Evolutionary conservation across 257 asterid species (phyloP), one percentile per base, ranked within the genome.

Genomic region (Paraleonurus japonicus): DNA sequence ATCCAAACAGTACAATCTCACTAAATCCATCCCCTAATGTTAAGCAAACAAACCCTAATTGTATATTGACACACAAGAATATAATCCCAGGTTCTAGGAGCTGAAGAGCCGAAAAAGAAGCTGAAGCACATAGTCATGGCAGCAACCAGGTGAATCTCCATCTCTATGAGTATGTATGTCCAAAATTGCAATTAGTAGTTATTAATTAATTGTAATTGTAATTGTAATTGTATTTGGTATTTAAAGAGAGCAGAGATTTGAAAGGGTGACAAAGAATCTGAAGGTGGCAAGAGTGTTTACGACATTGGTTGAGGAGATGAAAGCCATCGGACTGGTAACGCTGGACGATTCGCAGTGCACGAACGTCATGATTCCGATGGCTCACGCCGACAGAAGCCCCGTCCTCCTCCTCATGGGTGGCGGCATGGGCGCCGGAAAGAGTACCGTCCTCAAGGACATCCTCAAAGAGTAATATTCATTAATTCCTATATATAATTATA

Each of bases 331-430:
- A 32, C 90, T 90, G 1, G 92, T 87, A 3, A 74, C 90, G 17
- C 67, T 86, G 2, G 97, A 90, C 28, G 97, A 92, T 68, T 92
- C 96, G 11, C 92, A 85, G 80, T 93, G 97, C 84, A 93, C 97
- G 11, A 93, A 90, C 37, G 96, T 93, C 67, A 93, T 90, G 98
- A 90, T 93, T 69, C 98, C 98, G 0, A 93, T 93, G 98, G 98
- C 88, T 72, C 98, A 90, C 65, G 86, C 90, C 59, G 97, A 93
- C 71, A 81, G 98, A 78, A 90, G 97, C 48, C 98, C 95, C 0
- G 90, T 90, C 43, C 96, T 90, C 71, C 97, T 93, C 80, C 84
- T 92, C 84, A 92, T 93, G 97, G 98, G 98, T 1, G 98, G 98
- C 45, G 98, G 98, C 10, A 90, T 92, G 98, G 97, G 97, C 7